phyloP scores from a whole-genome alignment of 2,329 filamentous ascomycete species.

The Penicillium fuscoglaucum region DNA sequence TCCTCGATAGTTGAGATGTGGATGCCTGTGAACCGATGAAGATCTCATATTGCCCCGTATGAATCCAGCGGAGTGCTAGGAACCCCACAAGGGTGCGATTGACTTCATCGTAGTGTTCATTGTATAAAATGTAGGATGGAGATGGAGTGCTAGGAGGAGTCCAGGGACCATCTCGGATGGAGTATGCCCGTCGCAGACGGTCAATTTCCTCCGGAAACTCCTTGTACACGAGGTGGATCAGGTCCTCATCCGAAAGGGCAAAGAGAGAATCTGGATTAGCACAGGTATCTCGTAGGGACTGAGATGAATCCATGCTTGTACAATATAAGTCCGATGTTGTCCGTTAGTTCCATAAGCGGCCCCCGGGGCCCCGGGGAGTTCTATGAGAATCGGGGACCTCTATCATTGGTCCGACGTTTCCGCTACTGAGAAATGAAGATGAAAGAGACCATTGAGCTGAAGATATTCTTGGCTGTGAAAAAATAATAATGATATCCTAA shows the following conservation, averaged over 20 bases:
- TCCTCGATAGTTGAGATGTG: constrained; percentile 4
- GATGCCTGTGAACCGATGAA: constrained; percentile 16
- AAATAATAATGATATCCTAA: neutral
- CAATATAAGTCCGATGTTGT: neutral
- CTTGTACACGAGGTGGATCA: constrained; percentile 11
- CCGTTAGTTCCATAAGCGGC: neutral
- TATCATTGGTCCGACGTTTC: neutral
- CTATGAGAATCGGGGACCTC: neutral
- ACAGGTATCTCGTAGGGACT: constrained; percentile 10
- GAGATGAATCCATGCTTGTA: constrained; percentile 4
- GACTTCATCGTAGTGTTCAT: constrained; percentile 18
- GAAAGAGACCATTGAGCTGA: neutral
- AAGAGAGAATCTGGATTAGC: constrained; percentile 13
- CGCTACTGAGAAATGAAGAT: neutral
- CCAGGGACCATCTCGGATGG: constrained; percentile 14
- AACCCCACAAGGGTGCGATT: constrained; percentile 18
- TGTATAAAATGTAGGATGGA: constrained; percentile 16
- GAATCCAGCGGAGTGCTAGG: constrained; percentile 20
- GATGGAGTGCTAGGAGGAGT: constrained; percentile 1
- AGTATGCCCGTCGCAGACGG: constrained; percentile 18
- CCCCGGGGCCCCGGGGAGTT: neutral
- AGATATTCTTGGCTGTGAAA: neutral
- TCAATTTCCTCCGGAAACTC: constrained; percentile 19
- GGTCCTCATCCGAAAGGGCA: neutral
- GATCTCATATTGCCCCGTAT: constrained; percentile 12